Base-by-base conservation (phyloP, 2,329 filamentous ascomycete genomes). In the Tympanopsis confertula region DNA sequence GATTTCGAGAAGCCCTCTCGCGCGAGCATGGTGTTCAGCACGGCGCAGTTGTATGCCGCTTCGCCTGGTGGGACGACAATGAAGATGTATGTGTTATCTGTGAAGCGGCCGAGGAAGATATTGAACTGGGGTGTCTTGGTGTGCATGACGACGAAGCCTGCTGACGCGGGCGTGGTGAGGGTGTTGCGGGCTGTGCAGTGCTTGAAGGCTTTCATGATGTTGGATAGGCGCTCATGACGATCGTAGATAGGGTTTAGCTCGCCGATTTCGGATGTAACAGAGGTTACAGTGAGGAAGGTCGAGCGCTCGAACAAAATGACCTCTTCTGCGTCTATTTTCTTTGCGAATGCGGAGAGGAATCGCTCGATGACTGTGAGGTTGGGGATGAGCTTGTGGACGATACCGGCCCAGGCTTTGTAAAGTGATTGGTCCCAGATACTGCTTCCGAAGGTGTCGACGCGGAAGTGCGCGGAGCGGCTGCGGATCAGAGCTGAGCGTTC, bases 361-460 rank as follows among this genome's bases (percentile, higher is more conserved):
- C 65, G 63, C 53, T 84, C 78, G 41, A 85, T 82, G 18, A 73
- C 68, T 4, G 69, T 63, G 3, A 82, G 68, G 45, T 86, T 85
- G 2, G 81, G 81, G 13, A 85, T 82, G 40, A 86, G 61, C 47
- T 75, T 78, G 59, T 85, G 81, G 29, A 85, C 82, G 41, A 86
- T 83, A 44, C 78, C 76, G 1, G 81, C 82, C 81, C 81, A 86
- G 1, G 81, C 81, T 50, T 80, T 80, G 59, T 85, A 86, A 17
- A 86, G 61, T 36, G 74, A 81, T 58, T 86, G 80, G 46, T 86
- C 81, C 81, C 81, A 86, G 47, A 86, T 86, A 29, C 75, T 82
- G 35, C 78, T 84, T 14, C 77, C 73, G 51, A 81, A 85, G 37
- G 78, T 79, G 44, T 78, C 74, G 39, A 82, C 63, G 35, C 64